phyloP scores from a whole-genome alignment of 257 asterid genomes.

The Coffea canephora region DNA sequence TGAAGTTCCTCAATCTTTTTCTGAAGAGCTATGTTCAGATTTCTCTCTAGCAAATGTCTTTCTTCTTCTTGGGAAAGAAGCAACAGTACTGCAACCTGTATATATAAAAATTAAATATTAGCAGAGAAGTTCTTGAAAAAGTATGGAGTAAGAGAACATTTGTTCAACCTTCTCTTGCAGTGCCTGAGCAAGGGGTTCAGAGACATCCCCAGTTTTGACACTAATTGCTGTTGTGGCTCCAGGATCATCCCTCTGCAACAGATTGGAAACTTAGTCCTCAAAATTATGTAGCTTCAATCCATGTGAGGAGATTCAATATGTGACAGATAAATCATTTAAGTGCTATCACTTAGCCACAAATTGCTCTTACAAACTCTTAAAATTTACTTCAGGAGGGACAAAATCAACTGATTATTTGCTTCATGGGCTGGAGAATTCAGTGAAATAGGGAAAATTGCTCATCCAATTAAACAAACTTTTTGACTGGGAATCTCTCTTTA shows the following conservation, averaged over 20 bases:
- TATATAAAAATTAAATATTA: conserved; percentile 17
- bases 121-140: conserved; percentile 11
- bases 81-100: conserved; percentile 69
- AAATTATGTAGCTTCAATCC: neutral
- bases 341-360: neutral
- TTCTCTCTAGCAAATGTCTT: conserved; percentile 75
- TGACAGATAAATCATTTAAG: no score
- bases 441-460: neutral
- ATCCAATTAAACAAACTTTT: no score
- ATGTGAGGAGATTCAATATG: neutral
- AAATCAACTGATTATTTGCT: neutral
- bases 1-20: conserved; percentile 77
- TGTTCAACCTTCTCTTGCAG: conserved; percentile 84
- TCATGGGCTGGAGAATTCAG: neutral
- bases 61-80: conserved; percentile 96
- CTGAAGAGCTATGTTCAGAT: conserved; percentile 74
- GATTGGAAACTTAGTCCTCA: conserved; percentile 18
- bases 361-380: neutral
- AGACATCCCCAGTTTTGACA: conserved; percentile 43
- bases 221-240: conserved; percentile 31
- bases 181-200: conserved; percentile 73
- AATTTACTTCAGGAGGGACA: neutral
- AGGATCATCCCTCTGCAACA: conserved; percentile 45
- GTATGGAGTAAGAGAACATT: conserved; percentile 15
- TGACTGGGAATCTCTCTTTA: no score